A percentile compares a stretch with the other conserved stretches of the same genome.
Evolutionary conservation across 352 stramenopile species (phyloP).

Genomic region (Pythium sukuiense): DNA sequence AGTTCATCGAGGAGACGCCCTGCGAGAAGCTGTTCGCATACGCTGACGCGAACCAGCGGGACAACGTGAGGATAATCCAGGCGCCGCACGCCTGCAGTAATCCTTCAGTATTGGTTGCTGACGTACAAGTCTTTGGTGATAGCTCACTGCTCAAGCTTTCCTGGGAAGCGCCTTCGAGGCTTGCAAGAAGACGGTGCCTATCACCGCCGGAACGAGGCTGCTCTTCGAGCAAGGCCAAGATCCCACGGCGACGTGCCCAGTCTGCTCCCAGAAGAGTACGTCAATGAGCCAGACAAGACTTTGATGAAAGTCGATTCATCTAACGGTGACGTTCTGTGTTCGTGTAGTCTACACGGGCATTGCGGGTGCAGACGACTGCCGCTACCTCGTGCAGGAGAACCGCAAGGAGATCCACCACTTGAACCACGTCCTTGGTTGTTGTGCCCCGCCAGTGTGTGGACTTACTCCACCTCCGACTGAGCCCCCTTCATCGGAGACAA

Average conservation of each 20-base stretch:
- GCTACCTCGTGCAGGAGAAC: constrained; percentile 60
- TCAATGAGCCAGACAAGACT: not conserved
- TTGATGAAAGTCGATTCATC: no score
- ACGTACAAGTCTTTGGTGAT: constrained; percentile 5
- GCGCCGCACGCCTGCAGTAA: no score
- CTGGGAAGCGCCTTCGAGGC: constrained; percentile 48
- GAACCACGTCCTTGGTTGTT: constrained; percentile 69
- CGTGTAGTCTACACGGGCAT: constrained; percentile 66
- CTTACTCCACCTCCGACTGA: constrained; percentile 6
- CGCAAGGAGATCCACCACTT: constrained; percentile 50
- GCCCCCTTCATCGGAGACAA: not conserved
- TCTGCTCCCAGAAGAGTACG: constrained; percentile 61
- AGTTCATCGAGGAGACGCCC: constrained; percentile 50
- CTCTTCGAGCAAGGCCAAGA: constrained; percentile 80
- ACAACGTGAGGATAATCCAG: constrained; percentile 63
- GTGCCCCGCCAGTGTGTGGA: constrained; percentile 45
- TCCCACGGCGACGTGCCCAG: constrained; percentile 59
- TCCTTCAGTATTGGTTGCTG: not conserved
- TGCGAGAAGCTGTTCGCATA: constrained; percentile 69
- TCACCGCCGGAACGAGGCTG: constrained; percentile 52
- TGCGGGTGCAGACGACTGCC: constrained; percentile 53
- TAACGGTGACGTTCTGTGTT: not conserved
- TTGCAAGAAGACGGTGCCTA: constrained; percentile 55
- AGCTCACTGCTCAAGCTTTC: constrained; percentile 71
- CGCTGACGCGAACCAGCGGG: constrained; percentile 69